Evolutionary conservation across 2,329 filamentous ascomycete genomes (phyloP), one percentile per base, ranked within the genome.

Genomic region (Botrytis elliptica): DNA sequence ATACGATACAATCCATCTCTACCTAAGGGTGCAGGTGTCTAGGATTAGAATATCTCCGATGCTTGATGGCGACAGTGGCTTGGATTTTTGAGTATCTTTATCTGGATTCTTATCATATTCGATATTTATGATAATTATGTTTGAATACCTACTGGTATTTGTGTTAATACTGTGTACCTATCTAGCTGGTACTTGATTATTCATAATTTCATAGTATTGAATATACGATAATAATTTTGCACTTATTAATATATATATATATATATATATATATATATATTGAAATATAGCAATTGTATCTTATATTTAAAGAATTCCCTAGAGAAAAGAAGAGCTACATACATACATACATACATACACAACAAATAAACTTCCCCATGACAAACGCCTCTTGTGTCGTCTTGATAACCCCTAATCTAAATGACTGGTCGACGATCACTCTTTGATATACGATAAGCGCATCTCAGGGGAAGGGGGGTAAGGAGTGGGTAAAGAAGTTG

Each of bases 51-150:
- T 42, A 12, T 42, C 9, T 29, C 62, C 62, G 62, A 44, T 44
- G 62, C 38, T 5, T 20, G 38, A 64, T 64, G 62, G 62, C 62
- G 62, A 64, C 62, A 29, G 62, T 64, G 62, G 62, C 62, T 44
- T 64, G 38, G 25, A 10, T 40, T 29, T 6, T 29, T 29, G 9
- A 6, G 49, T 22, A 14, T 44, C 40, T 42, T 22, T 29, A 29
- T 64, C 59, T n/a, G 49, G 25, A 16, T n/a, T 55, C 12, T n/a
- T 62, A 40, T 62, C 59, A 33, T 33, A 33, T 33, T 33, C 33
- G 8, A 29, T 3, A 29, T 55, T n/a, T 3, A 18, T 3, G 33
- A 33, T 33, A 33, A 33, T 33, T 33, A 33, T 33, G 33, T 33
- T 33, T 4, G 33, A 3, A 33, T 33, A 33, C 3, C 4, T 33